Conservation (phyloP, 2,329 filamentous ascomycete species). For the Ophiostoma sp. region DNA sequence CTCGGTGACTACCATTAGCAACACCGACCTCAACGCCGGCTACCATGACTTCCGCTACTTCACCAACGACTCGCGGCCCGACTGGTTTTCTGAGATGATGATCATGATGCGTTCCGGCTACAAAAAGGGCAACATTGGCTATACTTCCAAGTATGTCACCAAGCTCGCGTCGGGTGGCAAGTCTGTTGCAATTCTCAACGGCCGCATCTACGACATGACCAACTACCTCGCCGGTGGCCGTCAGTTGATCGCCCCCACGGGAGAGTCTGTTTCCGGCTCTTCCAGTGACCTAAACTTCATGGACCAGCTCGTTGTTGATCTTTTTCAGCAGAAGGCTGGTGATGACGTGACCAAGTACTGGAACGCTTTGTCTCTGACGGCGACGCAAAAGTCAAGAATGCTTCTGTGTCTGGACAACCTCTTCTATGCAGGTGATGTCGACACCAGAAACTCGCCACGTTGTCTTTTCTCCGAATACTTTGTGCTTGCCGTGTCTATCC, state of each 20-base stretch:
- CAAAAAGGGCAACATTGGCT: constrained; percentile 83
- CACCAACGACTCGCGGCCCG: constrained; percentile 72
- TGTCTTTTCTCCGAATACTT: constrained; percentile 90
- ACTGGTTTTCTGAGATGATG: constrained; percentile 93
- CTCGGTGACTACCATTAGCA: constrained; percentile 58
- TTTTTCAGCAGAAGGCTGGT: constrained; percentile 74
- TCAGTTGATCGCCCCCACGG: constrained; percentile 51
- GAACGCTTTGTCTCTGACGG: constrained; percentile 57
- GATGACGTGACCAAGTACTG: constrained; percentile 78
- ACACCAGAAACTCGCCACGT: constrained; percentile 78
- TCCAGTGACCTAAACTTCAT: constrained; percentile 65
- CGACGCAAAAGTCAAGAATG: constrained; percentile 60
- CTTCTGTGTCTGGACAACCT: constrained; percentile 82
- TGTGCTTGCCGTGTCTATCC: constrained; percentile 73
- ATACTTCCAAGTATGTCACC: constrained; percentile 68
- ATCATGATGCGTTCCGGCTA: constrained; percentile 68
- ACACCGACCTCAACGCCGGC: constrained; percentile 63
- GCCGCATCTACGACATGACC: constrained; percentile 82
- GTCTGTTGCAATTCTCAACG: constrained; percentile 71
- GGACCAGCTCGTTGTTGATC: constrained; percentile 62
- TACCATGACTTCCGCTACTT: constrained; percentile 93
- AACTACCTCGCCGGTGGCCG: constrained; percentile 74
- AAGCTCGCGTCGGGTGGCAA: constrained; percentile 61
- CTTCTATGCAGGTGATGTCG: constrained; percentile 87
- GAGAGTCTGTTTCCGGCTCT: constrained; percentile 42